phyloP scores from a whole-genome alignment of 176 grass and related monocot species.

The Cocos nucifera region DNA sequence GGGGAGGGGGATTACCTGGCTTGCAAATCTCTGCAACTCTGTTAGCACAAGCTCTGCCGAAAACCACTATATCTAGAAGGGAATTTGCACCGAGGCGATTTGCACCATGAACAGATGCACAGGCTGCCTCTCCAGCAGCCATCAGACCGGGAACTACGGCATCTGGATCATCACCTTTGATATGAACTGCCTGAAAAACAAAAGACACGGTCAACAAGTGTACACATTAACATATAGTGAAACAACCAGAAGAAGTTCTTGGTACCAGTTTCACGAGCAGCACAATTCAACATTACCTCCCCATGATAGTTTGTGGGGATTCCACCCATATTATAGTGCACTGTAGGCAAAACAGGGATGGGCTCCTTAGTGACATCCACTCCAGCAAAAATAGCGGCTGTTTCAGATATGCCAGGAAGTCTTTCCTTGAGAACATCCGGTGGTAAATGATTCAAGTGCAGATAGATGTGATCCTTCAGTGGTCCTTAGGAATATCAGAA shows the following conservation, averaged over 20 bases:
- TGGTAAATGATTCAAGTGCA: slow-evolving; percentile 74
- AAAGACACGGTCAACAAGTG: slow-evolving; percentile 5
- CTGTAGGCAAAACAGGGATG: slow-evolving; percentile 93
- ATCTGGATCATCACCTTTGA: slow-evolving; percentile 52
- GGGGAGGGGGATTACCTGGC: slow-evolving; percentile 22
- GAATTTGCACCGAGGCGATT: slow-evolving; percentile 72
- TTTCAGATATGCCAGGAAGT: slow-evolving; percentile 96
- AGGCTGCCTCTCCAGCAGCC: slow-evolving; percentile 70
- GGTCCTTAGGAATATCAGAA: slow-evolving; percentile 42
- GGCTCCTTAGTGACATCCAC: slow-evolving; percentile 98
- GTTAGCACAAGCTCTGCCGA: slow-evolving; percentile 76
- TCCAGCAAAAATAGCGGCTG: slow-evolving; percentile 91
- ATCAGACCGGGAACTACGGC: slow-evolving; percentile 47
- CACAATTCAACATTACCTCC: slow-evolving; percentile 35
- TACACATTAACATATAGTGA: neutral
- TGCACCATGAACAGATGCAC: slow-evolving; percentile 82
- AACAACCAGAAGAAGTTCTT: neutral
- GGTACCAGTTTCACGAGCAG: neutral
- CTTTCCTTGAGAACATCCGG: slow-evolving; percentile 88
- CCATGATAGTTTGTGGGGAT: slow-evolving; percentile 96
- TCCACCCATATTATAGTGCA: slow-evolving; percentile 98
- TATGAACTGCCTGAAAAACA: slow-evolving; percentile 52
- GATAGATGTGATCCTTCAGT: slow-evolving; percentile 86
- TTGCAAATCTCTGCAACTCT: slow-evolving; percentile 60
- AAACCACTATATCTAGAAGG: slow-evolving; percentile 75